Percentiles rank a stretch among this genome's conserved stretches.
Evolutionary conservation across 495 filamentous ascomycete species (phyloP).

Genomic region (Daldinia loculata): DNA sequence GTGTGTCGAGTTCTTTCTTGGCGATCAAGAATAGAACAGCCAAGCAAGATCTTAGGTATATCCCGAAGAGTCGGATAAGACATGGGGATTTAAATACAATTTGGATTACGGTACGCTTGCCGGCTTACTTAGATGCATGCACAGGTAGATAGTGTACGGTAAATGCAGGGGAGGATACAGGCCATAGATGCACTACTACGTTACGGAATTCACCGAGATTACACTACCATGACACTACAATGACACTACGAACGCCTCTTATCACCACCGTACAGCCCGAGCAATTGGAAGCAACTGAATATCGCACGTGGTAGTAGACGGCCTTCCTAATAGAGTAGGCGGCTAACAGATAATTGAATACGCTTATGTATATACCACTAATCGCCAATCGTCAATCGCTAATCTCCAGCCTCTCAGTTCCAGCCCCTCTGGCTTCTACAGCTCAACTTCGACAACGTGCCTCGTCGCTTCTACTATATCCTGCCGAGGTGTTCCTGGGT

Average conservation of each 20-base stretch:
- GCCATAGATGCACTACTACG: too few species aligned
- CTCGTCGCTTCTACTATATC: not conserved
- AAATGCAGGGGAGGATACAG: too few species aligned
- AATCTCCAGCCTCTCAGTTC: not conserved
- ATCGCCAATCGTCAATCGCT: not conserved
- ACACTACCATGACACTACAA: not conserved
- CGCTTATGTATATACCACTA: not conserved
- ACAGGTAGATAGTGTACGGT: not conserved
- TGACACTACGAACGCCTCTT: not conserved
- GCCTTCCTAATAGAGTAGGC: not conserved
- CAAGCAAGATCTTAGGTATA: conserved; percentile 6
- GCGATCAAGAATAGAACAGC: not conserved
- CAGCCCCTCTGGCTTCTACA: not conserved
- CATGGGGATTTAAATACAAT: not conserved
- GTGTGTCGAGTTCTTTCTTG: not conserved
- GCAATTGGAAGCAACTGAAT: not conserved
- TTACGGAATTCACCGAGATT: not conserved
- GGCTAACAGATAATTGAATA: not conserved
- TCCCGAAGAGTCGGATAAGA: not conserved
- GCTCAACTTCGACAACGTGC: not conserved
- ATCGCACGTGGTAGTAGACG: not conserved
- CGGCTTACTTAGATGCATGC: not conserved
- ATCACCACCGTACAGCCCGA: not conserved
- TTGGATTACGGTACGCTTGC: not conserved
- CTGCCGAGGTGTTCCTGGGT: not conserved